Evolutionary conservation across 1,139 yeast species (phyloP).

Genomic region (Zygoascus sp.): DNA sequence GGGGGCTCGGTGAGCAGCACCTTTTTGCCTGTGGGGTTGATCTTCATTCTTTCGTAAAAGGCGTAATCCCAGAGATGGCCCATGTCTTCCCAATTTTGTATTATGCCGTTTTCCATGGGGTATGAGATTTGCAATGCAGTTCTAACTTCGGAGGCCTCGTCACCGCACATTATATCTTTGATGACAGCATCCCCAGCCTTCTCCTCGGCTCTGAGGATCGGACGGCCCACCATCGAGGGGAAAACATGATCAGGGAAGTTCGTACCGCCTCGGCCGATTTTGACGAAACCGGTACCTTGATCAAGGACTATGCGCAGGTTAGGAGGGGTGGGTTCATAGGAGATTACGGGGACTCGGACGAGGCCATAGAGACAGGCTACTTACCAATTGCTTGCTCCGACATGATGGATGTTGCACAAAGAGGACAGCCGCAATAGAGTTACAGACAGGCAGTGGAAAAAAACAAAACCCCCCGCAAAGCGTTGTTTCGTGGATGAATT

Average conservation of each 20-base stretch:
- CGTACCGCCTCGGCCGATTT: conserved; percentile 92
- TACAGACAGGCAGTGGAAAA: neutral
- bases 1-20: conserved; percentile 94
- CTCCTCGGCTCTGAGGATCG: conserved; percentile 95
- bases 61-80: conserved; percentile 98
- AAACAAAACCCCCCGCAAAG: neutral
- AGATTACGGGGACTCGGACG: neutral
- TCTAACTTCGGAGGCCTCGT: conserved; percentile 88
- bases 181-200: conserved; percentile 51
- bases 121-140: conserved; percentile 85
- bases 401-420: too few relatives aligned
- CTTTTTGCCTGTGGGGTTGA: conserved; percentile 71
- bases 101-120: conserved; percentile 98
- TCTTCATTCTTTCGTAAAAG: conserved; percentile 82
- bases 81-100: conserved; percentile 98
- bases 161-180: conserved; percentile 96
- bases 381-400: conserved; percentile 54
- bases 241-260: conserved; percentile 98
- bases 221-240: conserved; percentile 97
- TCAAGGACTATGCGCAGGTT: conserved; percentile 64
- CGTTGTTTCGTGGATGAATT: conserved; percentile 1
- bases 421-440: too few relatives aligned
- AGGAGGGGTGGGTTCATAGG: neutral
- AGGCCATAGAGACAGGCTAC: too few relatives aligned
- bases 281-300: conserved; percentile 94